These are phyloP conservation scores for Ustilago crameri DNA, from an alignment of 1,284 basidiomycete species.

Conservation along the genomic window DNA sequence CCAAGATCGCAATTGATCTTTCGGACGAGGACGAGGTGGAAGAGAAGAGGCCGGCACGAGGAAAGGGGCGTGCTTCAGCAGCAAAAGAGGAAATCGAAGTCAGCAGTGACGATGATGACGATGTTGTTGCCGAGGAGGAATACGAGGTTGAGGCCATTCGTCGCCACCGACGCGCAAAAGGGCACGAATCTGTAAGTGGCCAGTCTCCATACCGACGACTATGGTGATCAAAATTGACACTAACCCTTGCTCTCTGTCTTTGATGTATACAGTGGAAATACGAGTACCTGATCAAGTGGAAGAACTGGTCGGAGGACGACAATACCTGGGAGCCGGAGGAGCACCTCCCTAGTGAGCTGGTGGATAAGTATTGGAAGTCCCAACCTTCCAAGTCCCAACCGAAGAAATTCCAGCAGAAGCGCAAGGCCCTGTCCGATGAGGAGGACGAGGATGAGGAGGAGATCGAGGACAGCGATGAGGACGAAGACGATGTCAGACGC, in stretches of 20 bases:
- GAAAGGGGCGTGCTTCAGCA: constrained; percentile 6
- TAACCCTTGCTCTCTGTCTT: background rate
- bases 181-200: constrained; percentile 17
- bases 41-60: constrained; percentile 3
- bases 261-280: constrained; percentile 15
- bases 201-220: background rate
- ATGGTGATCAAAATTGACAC: too few species aligned
- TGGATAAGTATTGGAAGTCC: constrained; percentile 49
- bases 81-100: constrained; percentile 11
- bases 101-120: constrained; percentile 30
- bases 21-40: constrained; percentile 32
- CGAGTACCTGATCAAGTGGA: constrained; percentile 54
- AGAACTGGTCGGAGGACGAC: constrained; percentile 35
- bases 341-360: constrained; percentile 14
- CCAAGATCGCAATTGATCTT: constrained; percentile 9
- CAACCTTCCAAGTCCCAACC: constrained; percentile 46
- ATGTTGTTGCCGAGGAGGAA: constrained; percentile 30
- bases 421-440: constrained; percentile 10
- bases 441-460: constrained; percentile 21
- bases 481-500: background rate
- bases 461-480: constrained; percentile 17
- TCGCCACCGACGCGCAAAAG: constrained; percentile 24
- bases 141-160: constrained; percentile 47
- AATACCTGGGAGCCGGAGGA: constrained; percentile 56
- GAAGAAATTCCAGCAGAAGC: constrained; percentile 34